Base-by-base conservation (phyloP, 2,329 filamentous ascomycete genomes). In the Hysterium pulicare region DNA sequence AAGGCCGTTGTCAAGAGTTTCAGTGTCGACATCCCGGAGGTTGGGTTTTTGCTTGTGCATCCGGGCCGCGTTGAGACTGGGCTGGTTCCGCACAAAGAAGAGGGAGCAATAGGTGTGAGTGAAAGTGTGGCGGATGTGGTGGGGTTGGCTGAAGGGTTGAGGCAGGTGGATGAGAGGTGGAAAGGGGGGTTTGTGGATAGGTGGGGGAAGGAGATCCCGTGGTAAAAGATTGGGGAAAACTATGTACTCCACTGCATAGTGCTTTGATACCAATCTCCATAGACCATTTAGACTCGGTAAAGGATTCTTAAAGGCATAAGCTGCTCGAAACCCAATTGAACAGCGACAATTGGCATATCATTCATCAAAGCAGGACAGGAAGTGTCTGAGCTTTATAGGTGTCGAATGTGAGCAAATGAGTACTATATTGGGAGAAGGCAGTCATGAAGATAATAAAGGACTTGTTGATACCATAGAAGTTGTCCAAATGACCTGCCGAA, bases 1-100 rank as follows among this genome's bases (percentile, higher is more conserved):
- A 74, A 75, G 46, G 67, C 69, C 5, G 60, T 75, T 6, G 60
- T 74, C 2, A 65, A 66, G 50, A 70, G 65, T 33, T 67, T 74
- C 24, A 63, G 58, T 22, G 55, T 71, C 7, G 72, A 74, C 59
- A 63, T 72, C 11, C 64, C 66, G 0, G 66, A 69, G 4, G 65
- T 72, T 1, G 48, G 49, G 2, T 74, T 71, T 41, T 53, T 71
- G 38, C 44, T 72, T 22, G 51, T 71, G 51, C 72, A 75, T 58
- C 71, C 71, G 0, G 71, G 72, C 7, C 48, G 71, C 2, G 72
- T 74, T 16, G 70, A 74, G 55, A 73, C 67, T 13, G 55, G 60
- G 26, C 49, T 75, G 23, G 71, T 74, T 23, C 59, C 49, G 41
- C 68, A 67, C 52, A 70, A 60, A 34, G 71, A 74, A 44, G 70